A percentile compares a stretch with the other conserved stretches of the same genome.
These are phyloP conservation scores for Lodderomyces elongisporus DNA, from an alignment of 1,139 yeast species.

Conservation along the genomic window DNA sequence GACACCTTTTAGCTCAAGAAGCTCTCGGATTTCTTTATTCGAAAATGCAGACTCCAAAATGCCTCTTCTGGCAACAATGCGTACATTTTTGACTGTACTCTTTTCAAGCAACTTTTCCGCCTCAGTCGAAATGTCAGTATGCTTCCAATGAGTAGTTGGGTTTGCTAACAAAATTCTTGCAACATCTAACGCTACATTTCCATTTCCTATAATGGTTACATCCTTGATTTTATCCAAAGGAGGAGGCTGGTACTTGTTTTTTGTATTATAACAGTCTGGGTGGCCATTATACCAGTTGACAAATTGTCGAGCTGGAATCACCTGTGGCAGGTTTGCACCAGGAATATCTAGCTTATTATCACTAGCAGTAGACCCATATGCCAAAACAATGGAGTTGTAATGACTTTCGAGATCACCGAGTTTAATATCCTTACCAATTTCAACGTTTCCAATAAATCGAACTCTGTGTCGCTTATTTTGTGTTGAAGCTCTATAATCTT, in stretches of 20 bases:
- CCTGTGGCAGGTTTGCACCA: conserved; percentile 60
- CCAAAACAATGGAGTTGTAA: conserved; percentile 70
- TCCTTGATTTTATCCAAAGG: conserved; percentile 55
- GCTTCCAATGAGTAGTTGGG: conserved; percentile 48
- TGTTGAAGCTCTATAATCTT: conserved; percentile 13
- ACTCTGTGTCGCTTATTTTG: conserved; percentile 29
- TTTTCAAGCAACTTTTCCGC: conserved; percentile 52
- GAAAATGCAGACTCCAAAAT: conserved; percentile 81
- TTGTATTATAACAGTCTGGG: conserved; percentile 46
- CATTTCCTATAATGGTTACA: conserved; percentile 89
- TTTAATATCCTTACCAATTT: conserved; percentile 53
- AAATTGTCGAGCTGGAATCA: conserved; percentile 78
- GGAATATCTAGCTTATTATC: conserved; percentile 56
- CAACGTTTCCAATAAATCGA: conserved; percentile 70
- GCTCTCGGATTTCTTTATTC: conserved; percentile 85
- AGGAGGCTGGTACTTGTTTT: conserved; percentile 34
- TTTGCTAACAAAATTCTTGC: conserved; percentile 72
- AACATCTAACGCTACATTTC: conserved; percentile 94
- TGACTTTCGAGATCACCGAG: conserved; percentile 45
- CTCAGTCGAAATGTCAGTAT: conserved; percentile 67
- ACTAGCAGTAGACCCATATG: conserved; percentile 72
- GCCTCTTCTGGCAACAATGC: conserved; percentile 83
- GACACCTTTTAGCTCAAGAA: conserved; percentile 59
- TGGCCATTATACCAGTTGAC: conserved; percentile 97
- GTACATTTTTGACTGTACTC: conserved; percentile 57